Base-by-base conservation (phyloP, 352 stramenopile species). In the Blastocystis sp. region DNA sequence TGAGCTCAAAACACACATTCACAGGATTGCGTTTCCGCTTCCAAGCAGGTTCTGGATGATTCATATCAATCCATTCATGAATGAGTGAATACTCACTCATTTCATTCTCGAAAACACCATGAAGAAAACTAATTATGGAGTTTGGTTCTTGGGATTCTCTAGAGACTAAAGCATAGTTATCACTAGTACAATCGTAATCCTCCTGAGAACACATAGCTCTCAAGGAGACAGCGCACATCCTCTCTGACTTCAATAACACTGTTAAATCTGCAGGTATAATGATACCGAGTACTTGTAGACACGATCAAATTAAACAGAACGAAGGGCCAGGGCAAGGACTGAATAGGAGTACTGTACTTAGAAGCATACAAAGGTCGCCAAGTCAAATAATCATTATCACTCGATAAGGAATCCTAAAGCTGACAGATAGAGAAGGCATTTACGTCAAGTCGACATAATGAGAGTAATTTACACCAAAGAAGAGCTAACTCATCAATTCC, bases 401-500 rank as follows among this genome's bases (percentile, higher is more conserved):
- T 30, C 1, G 66, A 53, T 9, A 24, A 51, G 5, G 33, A 40
- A 33, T 62, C 56, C 56, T 62, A 62, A 62, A 15, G 27, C 3
- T 62, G 13, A 62, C 13, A 13, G 13, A 33, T 6, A 33, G 19
- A 62, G 15, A 7, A 5, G 5, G 27, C 3, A 5, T 7, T 7
- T 62, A 62, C 56, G 17, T 78, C n/a, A 54, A 78, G 51, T 19
- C 42, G 33, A 30, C 66, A 78, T 17, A 78, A 13, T 13, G 66
- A 53, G 1, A 78, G 6, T 7, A 78, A 54, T 51, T 78, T 78
- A 30, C 66, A 37, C 66, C 66, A 78, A 11, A 78, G 17, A 3
- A 78, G n/a, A 54, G 66, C 66, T 4, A 78, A 48, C 22, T 78
- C 66, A 33, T 78, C 66, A 33, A 78, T 78, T 4, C 27, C 66